phyloP scores from a whole-genome alignment of 2,329 filamentous ascomycete genomes.

The Beauveria medogensis region DNA sequence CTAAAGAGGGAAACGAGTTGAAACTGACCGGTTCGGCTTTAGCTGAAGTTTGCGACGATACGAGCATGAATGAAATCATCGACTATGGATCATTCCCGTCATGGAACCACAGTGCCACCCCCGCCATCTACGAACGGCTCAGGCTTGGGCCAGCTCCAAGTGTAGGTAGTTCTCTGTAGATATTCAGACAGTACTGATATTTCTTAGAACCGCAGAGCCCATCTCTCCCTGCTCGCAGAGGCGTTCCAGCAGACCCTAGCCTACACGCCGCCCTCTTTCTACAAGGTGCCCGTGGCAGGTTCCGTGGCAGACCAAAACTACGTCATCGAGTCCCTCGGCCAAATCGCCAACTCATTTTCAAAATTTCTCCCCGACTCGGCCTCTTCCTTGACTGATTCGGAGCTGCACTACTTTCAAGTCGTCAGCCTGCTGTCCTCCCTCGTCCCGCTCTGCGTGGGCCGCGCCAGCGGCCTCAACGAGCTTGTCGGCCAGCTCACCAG shows the following conservation, averaged over 20 bases:
- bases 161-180: constrained; percentile 26
- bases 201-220: constrained; percentile 38
- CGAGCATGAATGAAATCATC: constrained; percentile 33
- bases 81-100: constrained; percentile 47
- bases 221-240: constrained; percentile 41
- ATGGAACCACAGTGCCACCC: constrained; percentile 30
- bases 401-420: constrained; percentile 36
- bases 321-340: constrained; percentile 32
- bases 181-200: constrained; percentile 12
- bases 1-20: no score
- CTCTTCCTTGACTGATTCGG: constrained; percentile 31
- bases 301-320: constrained; percentile 36
- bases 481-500: constrained; percentile 21
- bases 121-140: constrained; percentile 36
- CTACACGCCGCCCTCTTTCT: constrained; percentile 40
- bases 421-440: constrained; percentile 33
- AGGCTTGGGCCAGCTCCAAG: constrained; percentile 44
- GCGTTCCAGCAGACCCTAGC: constrained; percentile 42
- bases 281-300: constrained; percentile 36
- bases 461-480: constrained; percentile 17
- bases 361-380: constrained; percentile 27
- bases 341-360: constrained; percentile 34
- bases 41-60: constrained; percentile 36
- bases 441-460: constrained; percentile 21
- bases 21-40: neutral